Base-by-base conservation (phyloP, 2,329 filamentous ascomycete species). In the Cladorrhinum sp. region DNA sequence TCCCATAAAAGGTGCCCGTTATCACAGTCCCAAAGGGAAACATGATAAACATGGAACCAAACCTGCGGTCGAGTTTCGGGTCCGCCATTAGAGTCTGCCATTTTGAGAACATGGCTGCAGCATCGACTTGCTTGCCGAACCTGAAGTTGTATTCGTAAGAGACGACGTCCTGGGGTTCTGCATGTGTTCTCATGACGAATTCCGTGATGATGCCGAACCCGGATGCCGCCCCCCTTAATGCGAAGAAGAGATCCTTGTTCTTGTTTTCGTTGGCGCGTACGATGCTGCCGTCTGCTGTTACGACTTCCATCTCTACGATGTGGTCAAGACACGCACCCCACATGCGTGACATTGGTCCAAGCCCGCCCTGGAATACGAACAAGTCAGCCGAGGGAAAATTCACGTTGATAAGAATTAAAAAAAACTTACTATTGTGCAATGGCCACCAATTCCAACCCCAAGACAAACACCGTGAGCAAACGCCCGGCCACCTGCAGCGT, bases 1-100 rank as follows among this genome's bases (percentile, higher is more conserved):
- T 81, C 9, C 86, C 86, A 66, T 85, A 88, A 66, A 84, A 89
- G 0, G 81, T 85, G 1, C 82, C 85, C 0, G 81, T 82, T 64
- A 88, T 81, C 60, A 85, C 68, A 57, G 79, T 78, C 1, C 83
- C 83, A 0, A 81, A 71, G 22, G 81, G 79, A 32, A 82, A 76
- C 50, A 85, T 74, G 32, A 84, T 76, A 57, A 88, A 81, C 56
- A 85, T 77, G 4, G 79, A 81, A 2, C 82, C 79, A 65, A 88
- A 86, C 18, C 84, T 81, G 45, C 82, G 78, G 63, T 85, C 83
- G 3, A 89, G 75, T 1, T 75, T 69, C 2, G 82, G 79, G 59
- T 87, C 80, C 0, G 77, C 71, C 38, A 85, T 74, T 12, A 88
- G 74, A 1, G 75, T 74, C 63, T 88, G 85, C 86, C 86, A 89